These are phyloP conservation scores for Viola odorata DNA, from an alignment of 345 rosid genomes.

Conservation along the genomic window DNA sequence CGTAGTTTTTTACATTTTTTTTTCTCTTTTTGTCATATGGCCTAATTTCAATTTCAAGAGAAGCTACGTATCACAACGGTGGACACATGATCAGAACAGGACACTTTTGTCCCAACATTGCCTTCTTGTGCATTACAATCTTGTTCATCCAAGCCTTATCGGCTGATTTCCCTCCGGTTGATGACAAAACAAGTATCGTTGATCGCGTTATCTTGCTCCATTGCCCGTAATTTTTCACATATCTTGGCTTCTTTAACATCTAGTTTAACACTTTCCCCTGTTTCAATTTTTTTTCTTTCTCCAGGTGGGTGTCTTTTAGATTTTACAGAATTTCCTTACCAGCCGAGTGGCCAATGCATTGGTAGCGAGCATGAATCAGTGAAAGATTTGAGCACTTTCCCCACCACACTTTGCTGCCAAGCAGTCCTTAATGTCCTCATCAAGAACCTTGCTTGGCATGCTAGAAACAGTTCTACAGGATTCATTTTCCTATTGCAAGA, in stretches of 20 bases:
- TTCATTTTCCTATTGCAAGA: slow-evolving; percentile 26
- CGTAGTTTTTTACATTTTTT: not conserved
- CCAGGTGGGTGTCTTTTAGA: slow-evolving; percentile 25
- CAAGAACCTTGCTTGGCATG: slow-evolving; percentile 31
- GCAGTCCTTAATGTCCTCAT: slow-evolving; percentile 39
- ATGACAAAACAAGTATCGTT: slow-evolving; percentile 21
- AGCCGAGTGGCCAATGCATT: slow-evolving; percentile 44
- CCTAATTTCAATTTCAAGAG: too few species aligned
- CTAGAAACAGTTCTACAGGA: not conserved
- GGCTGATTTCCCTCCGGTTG: slow-evolving; percentile 5
- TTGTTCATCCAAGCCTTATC: slow-evolving; percentile 6
- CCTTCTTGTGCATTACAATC: slow-evolving; percentile 15
- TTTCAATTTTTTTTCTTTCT: not conserved
- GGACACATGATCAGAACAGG: slow-evolving; percentile 18
- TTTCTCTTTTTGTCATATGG: too few species aligned
- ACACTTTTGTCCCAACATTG: slow-evolving; percentile 11
- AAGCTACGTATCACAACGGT: too few species aligned
- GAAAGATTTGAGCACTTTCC: slow-evolving; percentile 24
- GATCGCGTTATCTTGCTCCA: not conserved
- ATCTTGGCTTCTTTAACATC: not conserved
- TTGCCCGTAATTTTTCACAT: not conserved
- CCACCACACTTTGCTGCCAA: slow-evolving; percentile 42
- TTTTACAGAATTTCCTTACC: slow-evolving; percentile 29
- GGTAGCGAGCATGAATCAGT: slow-evolving; percentile 12
- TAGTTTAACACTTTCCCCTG: not conserved